A percentile compares a stretch with the other conserved stretches of the same genome.
Conservation (phyloP, 1,139 yeast genomes). For the Wickerhamomyces sp. region DNA sequence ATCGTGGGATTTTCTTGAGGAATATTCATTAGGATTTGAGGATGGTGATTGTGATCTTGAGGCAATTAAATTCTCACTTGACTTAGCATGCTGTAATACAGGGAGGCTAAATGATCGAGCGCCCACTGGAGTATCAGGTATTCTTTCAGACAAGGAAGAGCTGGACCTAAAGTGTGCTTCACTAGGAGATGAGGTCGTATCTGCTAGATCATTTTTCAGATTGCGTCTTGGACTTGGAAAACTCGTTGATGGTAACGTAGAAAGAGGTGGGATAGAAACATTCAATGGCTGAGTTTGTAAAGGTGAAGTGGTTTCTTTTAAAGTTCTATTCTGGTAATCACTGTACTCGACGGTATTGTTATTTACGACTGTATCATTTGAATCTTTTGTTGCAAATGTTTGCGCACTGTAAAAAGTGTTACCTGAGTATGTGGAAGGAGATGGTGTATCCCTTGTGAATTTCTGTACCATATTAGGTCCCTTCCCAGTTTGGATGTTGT, state of each 20-base stretch:
- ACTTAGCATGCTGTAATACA: constrained; percentile 3
- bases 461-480: background rate
- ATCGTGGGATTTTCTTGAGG: constrained; percentile 8
- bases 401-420: constrained; percentile 8
- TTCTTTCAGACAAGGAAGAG: constrained; percentile 6
- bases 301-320: background rate
- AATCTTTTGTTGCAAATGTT: constrained; percentile 2
- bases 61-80: constrained; percentile 3
- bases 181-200: background rate
- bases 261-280: constrained; percentile 1
- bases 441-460: background rate
- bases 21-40: constrained; percentile 2
- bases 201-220: too few species aligned
- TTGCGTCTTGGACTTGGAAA: background rate
- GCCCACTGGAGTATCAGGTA: constrained; percentile 19
- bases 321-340: background rate
- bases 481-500: background rate
- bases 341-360: constrained; percentile 4
- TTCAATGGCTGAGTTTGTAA: background rate
- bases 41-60: constrained; percentile 17
- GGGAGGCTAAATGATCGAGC: constrained; percentile 19
- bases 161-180: constrained; percentile 3
- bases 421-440: constrained; percentile 5
- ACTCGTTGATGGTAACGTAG: constrained; percentile 1
- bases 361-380: constrained; percentile 4